phyloP scores from a whole-genome alignment of 345 rosid species.

The Acer campestre region DNA sequence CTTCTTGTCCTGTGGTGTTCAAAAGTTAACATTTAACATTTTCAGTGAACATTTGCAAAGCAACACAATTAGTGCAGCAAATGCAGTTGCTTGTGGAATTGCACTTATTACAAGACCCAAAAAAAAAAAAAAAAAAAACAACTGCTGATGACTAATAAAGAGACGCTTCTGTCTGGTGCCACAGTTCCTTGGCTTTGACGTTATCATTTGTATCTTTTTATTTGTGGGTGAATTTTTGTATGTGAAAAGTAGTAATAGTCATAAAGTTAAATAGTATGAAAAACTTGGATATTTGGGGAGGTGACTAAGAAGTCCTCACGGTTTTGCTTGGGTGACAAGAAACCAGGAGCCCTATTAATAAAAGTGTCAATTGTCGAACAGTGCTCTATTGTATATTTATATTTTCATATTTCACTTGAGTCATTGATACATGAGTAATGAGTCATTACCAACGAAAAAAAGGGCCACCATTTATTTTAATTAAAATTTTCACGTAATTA shows the following conservation, averaged over 20 bases:
- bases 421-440: not conserved
- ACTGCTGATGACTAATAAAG: not conserved
- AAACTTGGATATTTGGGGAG: not conserved
- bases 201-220: not conserved
- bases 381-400: too few species aligned
- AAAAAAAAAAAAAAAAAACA: not conserved
- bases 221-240: too few species aligned
- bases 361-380: not conserved
- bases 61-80: not conserved
- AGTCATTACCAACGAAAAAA: not conserved
- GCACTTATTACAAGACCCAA: not conserved
- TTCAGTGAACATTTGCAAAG: not conserved
- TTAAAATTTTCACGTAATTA: not conserved
- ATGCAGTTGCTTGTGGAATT: not conserved
- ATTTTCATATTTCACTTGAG: not conserved
- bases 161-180: not conserved
- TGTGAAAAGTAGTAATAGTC: not conserved
- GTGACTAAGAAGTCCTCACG: not conserved
- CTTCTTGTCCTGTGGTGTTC: too few species aligned
- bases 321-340: conserved; percentile 13
- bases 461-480: not conserved
- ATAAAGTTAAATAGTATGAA: not conserved
- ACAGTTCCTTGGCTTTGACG: not conserved
- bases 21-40: too few species aligned
- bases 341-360: not conserved